Conservation (phyloP, 73 alveolate species). For the Paraurostyla sp. region DNA sequence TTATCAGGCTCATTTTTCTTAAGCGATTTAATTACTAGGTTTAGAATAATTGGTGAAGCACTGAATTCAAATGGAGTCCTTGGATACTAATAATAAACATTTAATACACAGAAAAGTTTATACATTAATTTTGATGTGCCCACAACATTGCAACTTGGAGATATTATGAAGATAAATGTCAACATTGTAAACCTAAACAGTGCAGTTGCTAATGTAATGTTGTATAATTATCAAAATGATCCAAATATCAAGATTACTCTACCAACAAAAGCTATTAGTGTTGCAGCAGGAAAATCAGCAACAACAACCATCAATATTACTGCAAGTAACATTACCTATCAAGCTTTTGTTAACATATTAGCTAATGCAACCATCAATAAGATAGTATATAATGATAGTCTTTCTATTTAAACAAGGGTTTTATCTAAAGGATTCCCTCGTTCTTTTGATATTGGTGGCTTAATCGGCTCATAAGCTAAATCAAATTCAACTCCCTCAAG, state of each 20-base stretch:
- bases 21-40: slow-evolving; percentile 21
- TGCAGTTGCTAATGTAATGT: neutral
- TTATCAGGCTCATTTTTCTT: slow-evolving; percentile 52
- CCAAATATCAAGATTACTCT: neutral
- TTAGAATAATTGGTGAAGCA: slow-evolving; percentile 20
- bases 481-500: neutral
- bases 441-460: neutral
- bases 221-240: neutral
- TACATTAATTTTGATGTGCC: slow-evolving; percentile 58
- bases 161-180: neutral
- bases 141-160: neutral
- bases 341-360: neutral
- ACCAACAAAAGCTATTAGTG: neutral
- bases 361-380: neutral
- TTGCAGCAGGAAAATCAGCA: neutral
- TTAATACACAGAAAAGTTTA: slow-evolving; percentile 43
- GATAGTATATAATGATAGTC: neutral
- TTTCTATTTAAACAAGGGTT: neutral
- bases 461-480: neutral
- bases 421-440: neutral
- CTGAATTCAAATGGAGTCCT: neutral
- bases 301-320: neutral
- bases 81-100: neutral
- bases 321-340: neutral
- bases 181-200: neutral